phyloP scores from a whole-genome alignment of 2,329 filamentous ascomycete genomes.

The Metarhizium anisopliae region DNA sequence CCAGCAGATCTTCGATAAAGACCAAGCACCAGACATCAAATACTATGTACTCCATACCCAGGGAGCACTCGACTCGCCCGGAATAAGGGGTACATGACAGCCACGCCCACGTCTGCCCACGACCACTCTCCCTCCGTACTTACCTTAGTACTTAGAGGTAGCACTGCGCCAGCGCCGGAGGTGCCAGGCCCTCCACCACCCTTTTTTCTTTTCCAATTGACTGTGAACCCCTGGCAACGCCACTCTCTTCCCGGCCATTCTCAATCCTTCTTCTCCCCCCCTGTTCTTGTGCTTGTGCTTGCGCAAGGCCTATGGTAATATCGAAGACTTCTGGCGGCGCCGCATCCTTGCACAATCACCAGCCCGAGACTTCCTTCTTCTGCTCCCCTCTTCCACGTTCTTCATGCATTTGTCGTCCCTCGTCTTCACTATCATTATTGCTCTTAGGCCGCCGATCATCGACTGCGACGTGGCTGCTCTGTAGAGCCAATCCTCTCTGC shows the following conservation, averaged over 20 bases:
- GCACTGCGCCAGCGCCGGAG: no score
- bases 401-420: not conserved
- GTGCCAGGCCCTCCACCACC: not conserved
- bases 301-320: not conserved
- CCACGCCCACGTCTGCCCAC: no score
- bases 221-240: constrained; percentile 7
- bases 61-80: no score
- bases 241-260: not conserved
- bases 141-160: not conserved
- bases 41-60: no score
- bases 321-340: constrained; percentile 1
- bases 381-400: not conserved
- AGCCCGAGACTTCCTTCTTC: not conserved
- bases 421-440: not conserved
- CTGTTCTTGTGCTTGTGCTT: not conserved
- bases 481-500: not conserved
- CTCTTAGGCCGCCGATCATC: not conserved
- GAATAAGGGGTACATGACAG: no score
- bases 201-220: not conserved
- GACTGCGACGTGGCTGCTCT: not conserved
- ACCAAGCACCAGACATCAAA: no score
- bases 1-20: no score
- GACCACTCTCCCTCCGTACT: no score
- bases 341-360: constrained; percentile 1
- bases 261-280: not conserved